Percentiles rank a stretch among this genome's conserved stretches.
Conservation (phyloP, 306 rosid species). For the Glycine soja region DNA sequence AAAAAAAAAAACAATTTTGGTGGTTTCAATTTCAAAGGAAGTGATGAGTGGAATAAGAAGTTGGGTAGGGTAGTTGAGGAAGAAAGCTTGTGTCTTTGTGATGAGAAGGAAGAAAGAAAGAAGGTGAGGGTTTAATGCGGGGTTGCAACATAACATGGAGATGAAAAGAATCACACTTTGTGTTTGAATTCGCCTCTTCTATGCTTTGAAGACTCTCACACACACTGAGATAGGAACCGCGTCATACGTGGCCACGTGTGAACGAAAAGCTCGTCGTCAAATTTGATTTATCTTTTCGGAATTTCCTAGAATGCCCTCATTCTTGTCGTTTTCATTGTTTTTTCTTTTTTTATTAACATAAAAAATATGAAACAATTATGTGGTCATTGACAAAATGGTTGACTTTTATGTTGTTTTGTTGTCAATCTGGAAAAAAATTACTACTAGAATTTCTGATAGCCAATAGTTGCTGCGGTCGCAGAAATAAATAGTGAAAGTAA, state of each 20-base stretch:
- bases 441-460: background rate
- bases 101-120: background rate
- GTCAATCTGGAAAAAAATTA: background rate
- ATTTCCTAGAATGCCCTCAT: constrained; percentile 45
- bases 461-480: background rate
- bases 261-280: constrained; percentile 34
- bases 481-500: background rate
- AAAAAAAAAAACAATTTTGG: background rate
- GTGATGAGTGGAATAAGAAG: background rate
- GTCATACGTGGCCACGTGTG: constrained; percentile 47
- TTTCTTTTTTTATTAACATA: background rate
- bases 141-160: background rate
- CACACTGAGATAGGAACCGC: constrained; percentile 37
- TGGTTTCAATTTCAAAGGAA: background rate
- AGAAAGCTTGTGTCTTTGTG: constrained; percentile 14
- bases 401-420: background rate
- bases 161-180: constrained; percentile 23
- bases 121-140: background rate
- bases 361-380: background rate
- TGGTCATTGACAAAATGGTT: background rate
- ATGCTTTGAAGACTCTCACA: constrained; percentile 33
- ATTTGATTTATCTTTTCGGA: background rate
- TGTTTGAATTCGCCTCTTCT: constrained; percentile 37
- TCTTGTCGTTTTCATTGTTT: background rate
- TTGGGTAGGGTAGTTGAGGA: background rate